phyloP scores from a whole-genome alignment of 352 stramenopile species.

The Pythium chondricola region DNA sequence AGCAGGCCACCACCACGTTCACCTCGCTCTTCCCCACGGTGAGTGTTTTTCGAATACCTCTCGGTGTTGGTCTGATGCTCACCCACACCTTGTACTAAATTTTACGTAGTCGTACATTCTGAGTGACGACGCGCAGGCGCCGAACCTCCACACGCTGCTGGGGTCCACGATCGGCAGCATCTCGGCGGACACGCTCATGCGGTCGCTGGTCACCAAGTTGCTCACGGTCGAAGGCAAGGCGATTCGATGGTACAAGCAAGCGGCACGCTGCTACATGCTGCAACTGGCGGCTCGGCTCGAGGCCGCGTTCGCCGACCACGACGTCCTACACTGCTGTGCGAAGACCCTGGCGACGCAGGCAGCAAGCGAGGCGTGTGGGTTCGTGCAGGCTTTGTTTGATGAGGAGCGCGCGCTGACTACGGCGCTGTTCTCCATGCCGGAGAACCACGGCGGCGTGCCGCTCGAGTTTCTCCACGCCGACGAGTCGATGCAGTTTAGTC shows the following conservation, averaged over 20 bases:
- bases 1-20: slow-evolving; percentile 47
- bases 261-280: slow-evolving; percentile 60
- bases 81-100: too few relatives aligned
- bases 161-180: slow-evolving; percentile 43
- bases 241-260: slow-evolving; percentile 66
- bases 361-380: slow-evolving; percentile 25
- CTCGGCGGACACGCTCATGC: slow-evolving; percentile 32
- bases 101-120: slow-evolving; percentile 49
- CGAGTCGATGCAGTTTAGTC: slow-evolving; percentile 63
- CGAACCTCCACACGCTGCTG: slow-evolving; percentile 39
- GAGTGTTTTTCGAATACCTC: slow-evolving; percentile 10
- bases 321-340: slow-evolving; percentile 43
- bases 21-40: slow-evolving; percentile 62
- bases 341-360: slow-evolving; percentile 8
- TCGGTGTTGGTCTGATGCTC: background rate
- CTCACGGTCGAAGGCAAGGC: slow-evolving; percentile 62
- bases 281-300: slow-evolving; percentile 55
- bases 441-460: slow-evolving; percentile 69
- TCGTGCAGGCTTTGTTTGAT: slow-evolving; percentile 40
- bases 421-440: slow-evolving; percentile 62
- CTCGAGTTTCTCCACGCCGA: slow-evolving; percentile 62
- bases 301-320: slow-evolving; percentile 27
- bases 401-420: slow-evolving; percentile 43
- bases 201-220: slow-evolving; percentile 47
- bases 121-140: slow-evolving; percentile 27